Percentiles rank a stretch among this genome's conserved stretches.
Evolutionary conservation across 2,329 filamentous ascomycete species (phyloP).

Genomic region (Beauveria scarabaeidicola): DNA sequence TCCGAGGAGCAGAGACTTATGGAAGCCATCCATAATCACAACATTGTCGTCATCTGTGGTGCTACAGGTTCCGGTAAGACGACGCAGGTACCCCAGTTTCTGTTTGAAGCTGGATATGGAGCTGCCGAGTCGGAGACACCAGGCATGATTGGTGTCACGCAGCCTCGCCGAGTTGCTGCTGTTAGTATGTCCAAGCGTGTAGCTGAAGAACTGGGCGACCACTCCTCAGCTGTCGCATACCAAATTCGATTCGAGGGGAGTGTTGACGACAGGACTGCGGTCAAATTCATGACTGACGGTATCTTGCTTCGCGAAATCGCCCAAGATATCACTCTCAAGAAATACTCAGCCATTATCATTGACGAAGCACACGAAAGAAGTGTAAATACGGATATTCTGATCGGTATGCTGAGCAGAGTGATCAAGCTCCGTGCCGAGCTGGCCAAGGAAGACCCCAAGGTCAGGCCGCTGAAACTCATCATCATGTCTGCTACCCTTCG

Average conservation of each 20-base stretch:
- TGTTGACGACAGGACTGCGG: constrained; percentile 67
- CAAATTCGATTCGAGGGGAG: constrained; percentile 93
- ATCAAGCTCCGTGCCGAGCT: constrained; percentile 75
- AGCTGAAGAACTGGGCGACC: constrained; percentile 70
- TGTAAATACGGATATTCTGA: constrained; percentile 96
- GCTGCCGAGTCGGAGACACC: constrained; percentile 68
- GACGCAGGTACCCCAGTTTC: constrained; percentile 91
- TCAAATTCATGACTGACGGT: constrained; percentile 99
- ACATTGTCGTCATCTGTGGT: constrained; percentile 85
- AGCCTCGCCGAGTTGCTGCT: constrained; percentile 87
- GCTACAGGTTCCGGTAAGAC: constrained; percentile 96
- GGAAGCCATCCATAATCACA: constrained; percentile 91
- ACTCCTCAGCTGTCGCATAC: constrained; percentile 73
- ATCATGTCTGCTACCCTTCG: constrained; percentile 97
- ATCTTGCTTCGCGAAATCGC: constrained; percentile 86
- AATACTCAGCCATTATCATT: constrained; percentile 90
- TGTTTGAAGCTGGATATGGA: constrained; percentile 90
- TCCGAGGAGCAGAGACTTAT: constrained; percentile 96
- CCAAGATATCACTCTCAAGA: constrained; percentile 76
- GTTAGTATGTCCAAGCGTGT: constrained; percentile 96
- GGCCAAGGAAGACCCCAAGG: constrained; percentile 58
- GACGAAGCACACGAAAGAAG: constrained; percentile 97
- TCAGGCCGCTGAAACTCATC: constrained; percentile 79
- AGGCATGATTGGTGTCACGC: constrained; percentile 90
- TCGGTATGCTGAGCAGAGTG: constrained; percentile 91